Conservation (phyloP, 23 red algal genomes). For the Cyanidiococcus yangmingshanensis region DNA sequence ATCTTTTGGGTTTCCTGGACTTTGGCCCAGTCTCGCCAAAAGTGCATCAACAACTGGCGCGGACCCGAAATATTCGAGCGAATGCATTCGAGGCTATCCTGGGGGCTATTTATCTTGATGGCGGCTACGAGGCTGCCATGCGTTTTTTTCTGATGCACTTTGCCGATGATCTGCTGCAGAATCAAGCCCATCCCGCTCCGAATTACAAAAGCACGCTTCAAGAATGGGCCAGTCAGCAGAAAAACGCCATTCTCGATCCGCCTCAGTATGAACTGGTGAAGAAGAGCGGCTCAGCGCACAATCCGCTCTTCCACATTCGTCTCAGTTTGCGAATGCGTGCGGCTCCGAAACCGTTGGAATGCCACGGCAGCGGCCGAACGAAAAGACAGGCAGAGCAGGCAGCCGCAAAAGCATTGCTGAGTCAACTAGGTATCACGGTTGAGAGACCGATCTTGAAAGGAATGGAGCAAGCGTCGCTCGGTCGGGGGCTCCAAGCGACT, state of each 20-base stretch:
- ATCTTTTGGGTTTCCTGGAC: background rate
- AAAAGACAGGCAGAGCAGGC: background rate
- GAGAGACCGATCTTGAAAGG: background rate
- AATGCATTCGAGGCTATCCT: conserved; percentile 31
- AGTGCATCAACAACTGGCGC: background rate
- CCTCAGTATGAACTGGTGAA: background rate
- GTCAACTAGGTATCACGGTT: background rate
- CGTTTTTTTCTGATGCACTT: conserved; percentile 11
- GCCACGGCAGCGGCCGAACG: background rate
- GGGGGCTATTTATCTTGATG: conserved; percentile 31
- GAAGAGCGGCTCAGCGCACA: conserved; percentile 7
- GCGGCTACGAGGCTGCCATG: conserved; percentile 17
- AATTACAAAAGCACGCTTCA: conserved; percentile 27
- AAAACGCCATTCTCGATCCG: background rate
- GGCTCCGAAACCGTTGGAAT: background rate
- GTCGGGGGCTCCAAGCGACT: background rate
- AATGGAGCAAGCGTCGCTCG: background rate
- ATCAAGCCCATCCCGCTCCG: background rate
- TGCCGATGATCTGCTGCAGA: conserved; percentile 12
- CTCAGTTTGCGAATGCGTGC: background rate
- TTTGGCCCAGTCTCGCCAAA: background rate
- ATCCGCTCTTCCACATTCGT: background rate
- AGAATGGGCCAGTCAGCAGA: conserved; percentile 19
- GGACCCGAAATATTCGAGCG: background rate
- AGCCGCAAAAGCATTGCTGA: background rate